Percentiles rank a stretch among this genome's conserved stretches.
Evolutionary conservation across 2,329 filamentous ascomycete genomes (phyloP).

Genomic region (Trichoderma polysporum): DNA sequence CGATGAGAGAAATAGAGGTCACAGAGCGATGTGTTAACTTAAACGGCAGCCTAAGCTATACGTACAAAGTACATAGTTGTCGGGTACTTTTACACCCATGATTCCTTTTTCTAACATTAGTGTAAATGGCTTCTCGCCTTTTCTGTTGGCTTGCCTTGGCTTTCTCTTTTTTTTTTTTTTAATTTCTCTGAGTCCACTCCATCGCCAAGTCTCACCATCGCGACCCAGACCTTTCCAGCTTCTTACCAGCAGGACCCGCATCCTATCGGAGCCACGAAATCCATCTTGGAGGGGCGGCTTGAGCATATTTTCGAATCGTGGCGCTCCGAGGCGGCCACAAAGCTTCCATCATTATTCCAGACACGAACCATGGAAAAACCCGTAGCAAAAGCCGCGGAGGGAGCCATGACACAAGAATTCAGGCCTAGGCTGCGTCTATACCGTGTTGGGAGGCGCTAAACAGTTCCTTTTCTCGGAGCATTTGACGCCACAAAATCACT

Average conservation of each 20-base stretch:
- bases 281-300: background rate
- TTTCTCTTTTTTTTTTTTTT: background rate
- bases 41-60: background rate
- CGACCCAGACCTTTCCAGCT: background rate
- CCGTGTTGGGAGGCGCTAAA: background rate
- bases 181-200: background rate
- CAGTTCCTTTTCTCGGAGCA: background rate
- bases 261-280: background rate
- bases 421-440: background rate
- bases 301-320: background rate
- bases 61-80: background rate
- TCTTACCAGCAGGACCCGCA: background rate
- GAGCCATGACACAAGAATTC: background rate
- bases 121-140: background rate
- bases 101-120: background rate
- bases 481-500: constrained; percentile 3
- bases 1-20: background rate
- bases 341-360: constrained; percentile 1
- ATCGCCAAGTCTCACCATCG: background rate
- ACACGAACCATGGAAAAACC: background rate
- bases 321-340: background rate
- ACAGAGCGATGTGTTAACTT: background rate
- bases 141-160: background rate
- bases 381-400: background rate
- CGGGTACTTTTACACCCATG: background rate